Base-by-base conservation (phyloP, 257 asterid genomes). In the Plantago ovata region DNA sequence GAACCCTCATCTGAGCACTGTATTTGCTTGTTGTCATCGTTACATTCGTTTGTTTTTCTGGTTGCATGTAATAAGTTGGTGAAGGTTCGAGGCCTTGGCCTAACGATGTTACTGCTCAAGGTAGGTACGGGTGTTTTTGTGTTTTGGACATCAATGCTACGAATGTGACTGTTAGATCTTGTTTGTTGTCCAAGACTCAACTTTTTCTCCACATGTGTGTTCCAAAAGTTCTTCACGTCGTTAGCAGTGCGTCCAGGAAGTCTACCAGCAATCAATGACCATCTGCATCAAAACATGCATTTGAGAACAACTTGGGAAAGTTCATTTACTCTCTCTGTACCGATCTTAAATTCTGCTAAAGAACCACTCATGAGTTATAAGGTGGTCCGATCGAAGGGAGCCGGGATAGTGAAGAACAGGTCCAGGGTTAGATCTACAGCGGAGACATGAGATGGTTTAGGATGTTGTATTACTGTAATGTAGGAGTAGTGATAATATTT, bases 151-250 rank as follows among this genome's bases (percentile, higher is more conserved):
- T 24, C 10, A 53, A n/a, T 53, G 9, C 14, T 3, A 1, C 1
- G 16, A 28, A 1, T 10, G 13, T 10, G 22, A 10, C 13, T 11
- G 55, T 19, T 3, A 49, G 22, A 10, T 21, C 32, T 13, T 19
- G 3, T 22, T 14, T 46, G 19, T 9, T 33, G 67, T 7, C 43
- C 19, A 7, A 20, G 1, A 14, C 13, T 2, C 15, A 18, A 9
- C 19, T 13, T 60, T 36, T 41, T 68, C 41, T 49, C 46, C 1
- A 50, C 39, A 32, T 47, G 72, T 0, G 60, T 64, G 45, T 73
- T 73, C 79, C 79, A 73, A 13, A 68, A 69, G 39, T 73, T 73
- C n/a, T 73, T 73, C 21, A 73, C 69, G 21, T 73, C 69, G 13
- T 73, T 73, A 2, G 72, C 65, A 0, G 79, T 73, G 43, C 79